These are phyloP conservation scores for Phascolomyces articulosus DNA, from an alignment of 371 early-diverging fungal genomes.

Conservation along the genomic window DNA sequence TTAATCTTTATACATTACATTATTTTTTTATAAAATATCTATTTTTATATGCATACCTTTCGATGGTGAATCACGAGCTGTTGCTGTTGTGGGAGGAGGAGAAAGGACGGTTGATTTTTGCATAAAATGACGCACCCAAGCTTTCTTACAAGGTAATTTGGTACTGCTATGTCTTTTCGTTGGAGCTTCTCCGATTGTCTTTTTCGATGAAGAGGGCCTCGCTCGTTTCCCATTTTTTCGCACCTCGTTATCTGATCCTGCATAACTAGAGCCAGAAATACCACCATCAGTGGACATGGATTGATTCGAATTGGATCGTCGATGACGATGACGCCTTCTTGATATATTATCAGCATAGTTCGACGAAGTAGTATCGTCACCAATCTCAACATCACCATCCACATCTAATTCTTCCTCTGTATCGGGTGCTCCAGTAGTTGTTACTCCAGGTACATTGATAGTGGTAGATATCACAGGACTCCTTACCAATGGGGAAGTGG, in stretches of 20 bases:
- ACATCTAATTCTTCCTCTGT: conserved; percentile 22
- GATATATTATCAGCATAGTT: no score
- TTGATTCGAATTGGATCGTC: neutral
- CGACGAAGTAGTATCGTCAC: conserved; percentile 10
- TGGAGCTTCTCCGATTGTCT: neutral
- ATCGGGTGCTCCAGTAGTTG: neutral
- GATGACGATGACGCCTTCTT: no score
- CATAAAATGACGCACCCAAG: conserved; percentile 20
- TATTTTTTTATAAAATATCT: no score
- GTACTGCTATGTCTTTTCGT: neutral
- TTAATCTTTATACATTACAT: no score
- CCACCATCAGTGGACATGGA: neutral
- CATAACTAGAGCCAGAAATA: conserved; percentile 9
- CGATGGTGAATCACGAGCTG: neutral
- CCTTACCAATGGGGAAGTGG: conserved; percentile 20
- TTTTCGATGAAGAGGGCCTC: neutral
- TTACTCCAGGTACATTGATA: no score
- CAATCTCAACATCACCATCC: conserved; percentile 26
- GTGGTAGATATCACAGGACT: conserved; percentile 19
- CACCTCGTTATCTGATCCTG: conserved; percentile 2
- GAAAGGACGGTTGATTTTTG: neutral
- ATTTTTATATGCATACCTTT: no score
- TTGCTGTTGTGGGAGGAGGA: neutral
- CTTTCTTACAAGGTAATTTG: conserved; percentile 24
- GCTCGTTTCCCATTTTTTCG: neutral